These are phyloP conservation scores for Myriosclerotinia scirpicola DNA, from an alignment of 2,329 filamentous ascomycete species.

Conservation along the genomic window DNA sequence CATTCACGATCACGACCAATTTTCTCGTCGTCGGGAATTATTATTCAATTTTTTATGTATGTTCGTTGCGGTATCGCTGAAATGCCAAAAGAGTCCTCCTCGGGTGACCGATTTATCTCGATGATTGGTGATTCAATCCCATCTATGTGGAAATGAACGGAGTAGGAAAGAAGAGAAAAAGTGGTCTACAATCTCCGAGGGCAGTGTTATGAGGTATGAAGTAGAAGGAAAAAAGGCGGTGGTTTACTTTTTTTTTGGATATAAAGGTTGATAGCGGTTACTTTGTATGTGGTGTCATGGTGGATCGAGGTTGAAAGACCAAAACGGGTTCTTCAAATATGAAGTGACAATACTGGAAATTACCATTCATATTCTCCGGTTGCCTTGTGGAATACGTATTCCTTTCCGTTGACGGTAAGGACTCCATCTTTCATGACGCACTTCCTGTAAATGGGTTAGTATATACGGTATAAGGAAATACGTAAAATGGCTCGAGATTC, in stretches of 20 bases:
- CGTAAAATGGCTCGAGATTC: slow-evolving; percentile 34
- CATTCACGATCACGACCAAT: not conserved
- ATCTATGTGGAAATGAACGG: slow-evolving; percentile 8
- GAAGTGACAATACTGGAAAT: slow-evolving; percentile 25
- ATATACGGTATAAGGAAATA: slow-evolving; percentile 8
- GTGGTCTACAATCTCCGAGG: not conserved
- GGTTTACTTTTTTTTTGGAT: not conserved
- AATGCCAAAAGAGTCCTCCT: not conserved
- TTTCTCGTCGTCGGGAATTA: not conserved
- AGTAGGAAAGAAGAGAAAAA: not conserved
- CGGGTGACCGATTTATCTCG: slow-evolving; percentile 9
- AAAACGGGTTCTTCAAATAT: not conserved
- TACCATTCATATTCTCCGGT: slow-evolving; percentile 98
- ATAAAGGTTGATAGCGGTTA: not conserved
- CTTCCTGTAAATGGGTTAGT: slow-evolving; percentile 63
- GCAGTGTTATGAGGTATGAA: not conserved
- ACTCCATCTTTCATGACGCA: slow-evolving; percentile 97
- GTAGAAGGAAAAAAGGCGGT: not conserved
- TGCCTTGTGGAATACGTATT: slow-evolving; percentile 98
- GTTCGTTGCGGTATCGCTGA: not conserved
- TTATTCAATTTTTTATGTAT: not conserved
- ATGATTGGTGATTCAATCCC: slow-evolving; percentile 4
- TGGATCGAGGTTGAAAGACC: too few species aligned
- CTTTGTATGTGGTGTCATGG: not conserved
- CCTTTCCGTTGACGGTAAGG: slow-evolving; percentile 87